phyloP scores from a whole-genome alignment of 345 rosid species.

The Rhodamnia rubescens region DNA sequence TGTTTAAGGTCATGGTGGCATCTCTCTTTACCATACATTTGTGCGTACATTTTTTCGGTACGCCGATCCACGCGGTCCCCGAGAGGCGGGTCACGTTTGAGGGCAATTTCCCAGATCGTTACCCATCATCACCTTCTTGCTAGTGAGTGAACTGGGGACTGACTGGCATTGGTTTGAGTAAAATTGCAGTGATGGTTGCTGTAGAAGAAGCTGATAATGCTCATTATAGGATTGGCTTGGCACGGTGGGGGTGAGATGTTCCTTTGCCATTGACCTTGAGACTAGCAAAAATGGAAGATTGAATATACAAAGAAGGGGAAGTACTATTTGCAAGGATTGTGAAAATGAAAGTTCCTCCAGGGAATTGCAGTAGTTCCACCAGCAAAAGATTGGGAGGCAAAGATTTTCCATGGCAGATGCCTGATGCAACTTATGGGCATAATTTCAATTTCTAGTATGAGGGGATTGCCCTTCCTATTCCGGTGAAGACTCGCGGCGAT shows the following conservation, averaged over 20 bases:
- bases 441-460: neutral
- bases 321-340: neutral
- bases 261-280: neutral
- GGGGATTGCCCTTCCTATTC: neutral
- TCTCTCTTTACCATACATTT: constrained; percentile 20
- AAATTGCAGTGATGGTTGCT: neutral
- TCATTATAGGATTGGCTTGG: neutral
- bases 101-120: neutral
- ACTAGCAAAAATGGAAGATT: neutral
- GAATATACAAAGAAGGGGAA: neutral
- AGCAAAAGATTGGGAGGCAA: neutral
- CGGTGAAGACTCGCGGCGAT: neutral
- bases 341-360: neutral
- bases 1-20: constrained; percentile 15
- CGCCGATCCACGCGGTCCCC: neutral
- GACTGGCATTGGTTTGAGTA: neutral
- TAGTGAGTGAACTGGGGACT: neutral
- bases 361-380: neutral
- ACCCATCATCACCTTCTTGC: neutral
- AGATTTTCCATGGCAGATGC: neutral
- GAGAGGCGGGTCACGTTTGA: neutral
- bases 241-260: neutral
- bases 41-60: neutral
- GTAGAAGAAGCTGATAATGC: neutral
- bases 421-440: neutral